These are phyloP conservation scores for Mycena galericulata DNA, from an alignment of 768 basidiomycete genomes.

Conservation along the genomic window DNA sequence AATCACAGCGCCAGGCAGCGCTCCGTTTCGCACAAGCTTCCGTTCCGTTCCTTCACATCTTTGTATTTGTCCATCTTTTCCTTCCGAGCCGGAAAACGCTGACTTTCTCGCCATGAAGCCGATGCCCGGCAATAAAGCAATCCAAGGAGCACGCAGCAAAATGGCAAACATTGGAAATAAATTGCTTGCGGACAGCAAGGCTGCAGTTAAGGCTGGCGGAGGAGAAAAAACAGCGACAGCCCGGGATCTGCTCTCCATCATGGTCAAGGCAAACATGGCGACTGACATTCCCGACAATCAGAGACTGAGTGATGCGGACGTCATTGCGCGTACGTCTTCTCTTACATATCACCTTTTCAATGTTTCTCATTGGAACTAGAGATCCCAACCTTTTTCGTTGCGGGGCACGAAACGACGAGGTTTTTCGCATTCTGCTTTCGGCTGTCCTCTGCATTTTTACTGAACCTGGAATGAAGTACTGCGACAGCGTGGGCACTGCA, in stretches of 20 bases:
- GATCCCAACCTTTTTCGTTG: not conserved
- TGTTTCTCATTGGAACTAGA: not conserved
- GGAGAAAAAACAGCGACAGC: constrained; percentile 34
- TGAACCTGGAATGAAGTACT: not conserved
- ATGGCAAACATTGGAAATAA: not conserved
- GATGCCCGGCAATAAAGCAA: not conserved
- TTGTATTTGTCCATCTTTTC: not conserved
- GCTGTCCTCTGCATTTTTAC: not conserved
- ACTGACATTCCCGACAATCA: constrained; percentile 56
- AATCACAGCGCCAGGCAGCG: not conserved
- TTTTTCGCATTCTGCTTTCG: not conserved
- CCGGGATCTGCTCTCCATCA: constrained; percentile 58
- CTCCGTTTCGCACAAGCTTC: not conserved
- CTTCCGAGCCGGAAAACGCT: not conserved
- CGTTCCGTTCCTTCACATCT: not conserved
- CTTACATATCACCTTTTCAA: not conserved
- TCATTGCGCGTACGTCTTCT: not conserved
- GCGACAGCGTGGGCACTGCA: not conserved
- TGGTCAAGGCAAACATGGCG: constrained; percentile 63
- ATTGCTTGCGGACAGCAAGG: constrained; percentile 53
- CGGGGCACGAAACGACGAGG: constrained; percentile 1
- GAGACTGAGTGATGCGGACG: constrained; percentile 21
- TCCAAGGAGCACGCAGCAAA: not conserved
- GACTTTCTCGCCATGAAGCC: not conserved
- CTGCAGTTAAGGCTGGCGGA: constrained; percentile 38